These are phyloP conservation scores for Aspergillus mulundensis DNA, from an alignment of 495 filamentous ascomycete species.

Conservation along the genomic window DNA sequence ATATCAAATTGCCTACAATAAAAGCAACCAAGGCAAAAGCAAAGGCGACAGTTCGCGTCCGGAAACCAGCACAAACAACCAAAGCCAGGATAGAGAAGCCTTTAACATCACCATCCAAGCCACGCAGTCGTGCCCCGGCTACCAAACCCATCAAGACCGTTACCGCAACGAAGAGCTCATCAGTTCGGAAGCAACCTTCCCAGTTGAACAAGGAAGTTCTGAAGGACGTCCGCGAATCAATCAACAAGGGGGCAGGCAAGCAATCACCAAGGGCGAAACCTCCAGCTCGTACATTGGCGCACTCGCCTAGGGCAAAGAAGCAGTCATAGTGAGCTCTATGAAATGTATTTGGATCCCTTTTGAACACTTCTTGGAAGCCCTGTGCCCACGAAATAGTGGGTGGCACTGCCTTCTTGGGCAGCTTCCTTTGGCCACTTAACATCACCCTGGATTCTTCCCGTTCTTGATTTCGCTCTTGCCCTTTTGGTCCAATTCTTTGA, in stretches of 20 bases:
- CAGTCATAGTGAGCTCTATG: not conserved
- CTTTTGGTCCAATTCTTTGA: too few species aligned
- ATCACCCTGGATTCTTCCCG: too few species aligned
- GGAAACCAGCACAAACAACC: slow-evolving; percentile 10
- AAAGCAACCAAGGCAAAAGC: slow-evolving; percentile 23
- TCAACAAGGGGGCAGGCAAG: slow-evolving; percentile 11
- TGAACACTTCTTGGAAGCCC: not conserved
- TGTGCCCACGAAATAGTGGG: not conserved
- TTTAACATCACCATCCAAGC: slow-evolving; percentile 15
- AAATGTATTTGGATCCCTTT: not conserved
- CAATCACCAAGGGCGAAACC: slow-evolving; percentile 1
- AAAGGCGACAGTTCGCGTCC: slow-evolving; percentile 11
- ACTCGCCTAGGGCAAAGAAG: not conserved
- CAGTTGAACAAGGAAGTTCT: slow-evolving; percentile 12
- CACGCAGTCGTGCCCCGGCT: slow-evolving; percentile 32
- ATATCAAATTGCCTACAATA: slow-evolving; percentile 29
- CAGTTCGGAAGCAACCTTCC: slow-evolving; percentile 15
- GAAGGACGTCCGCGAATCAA: slow-evolving; percentile 21
- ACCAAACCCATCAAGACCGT: slow-evolving; percentile 34
- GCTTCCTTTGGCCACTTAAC: not conserved
- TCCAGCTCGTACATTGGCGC: not conserved
- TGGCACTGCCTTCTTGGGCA: not conserved
- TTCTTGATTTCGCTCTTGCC: not conserved
- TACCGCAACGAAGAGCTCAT: slow-evolving; percentile 25
- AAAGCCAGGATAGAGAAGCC: slow-evolving; percentile 10